Evolutionary conservation across 345 rosid genomes (phyloP).

Genomic region (Lenwebbia sp.): DNA sequence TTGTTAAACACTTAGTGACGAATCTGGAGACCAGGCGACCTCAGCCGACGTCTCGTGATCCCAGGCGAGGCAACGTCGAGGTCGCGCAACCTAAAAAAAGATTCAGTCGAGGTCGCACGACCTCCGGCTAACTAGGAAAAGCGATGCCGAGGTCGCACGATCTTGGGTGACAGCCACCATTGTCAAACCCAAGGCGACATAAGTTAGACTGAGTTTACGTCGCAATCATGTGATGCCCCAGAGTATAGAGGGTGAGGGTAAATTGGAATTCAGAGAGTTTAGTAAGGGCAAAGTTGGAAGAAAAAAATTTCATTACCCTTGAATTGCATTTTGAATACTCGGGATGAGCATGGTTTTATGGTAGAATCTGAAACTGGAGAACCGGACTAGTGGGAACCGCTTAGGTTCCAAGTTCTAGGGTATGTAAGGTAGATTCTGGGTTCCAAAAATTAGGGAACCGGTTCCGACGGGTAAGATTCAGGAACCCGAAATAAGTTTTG

Average conservation of each 20-base stretch:
- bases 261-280: fast-evolving
- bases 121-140: not conserved
- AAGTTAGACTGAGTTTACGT: not conserved
- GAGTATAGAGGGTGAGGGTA: fast-evolving
- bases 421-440: too few species aligned
- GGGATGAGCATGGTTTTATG: too few species aligned
- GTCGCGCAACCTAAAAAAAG: not conserved
- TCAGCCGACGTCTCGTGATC: not conserved
- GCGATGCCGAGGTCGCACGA: not conserved
- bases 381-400: too few species aligned
- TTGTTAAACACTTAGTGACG: not conserved
- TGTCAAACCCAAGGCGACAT: not conserved
- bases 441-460: too few species aligned
- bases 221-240: fast-evolving
- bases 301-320: not conserved
- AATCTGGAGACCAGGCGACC: not conserved
- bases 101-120: not conserved
- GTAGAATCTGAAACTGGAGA: too few species aligned
- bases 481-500: too few species aligned
- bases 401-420: too few species aligned
- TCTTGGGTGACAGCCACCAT: not conserved
- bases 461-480: too few species aligned
- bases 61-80: not conserved
- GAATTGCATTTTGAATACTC: not conserved
- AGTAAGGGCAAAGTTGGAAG: not conserved